phyloP scores from a whole-genome alignment of 495 filamentous ascomycete species.

The Podospora pseudoanserina region DNA sequence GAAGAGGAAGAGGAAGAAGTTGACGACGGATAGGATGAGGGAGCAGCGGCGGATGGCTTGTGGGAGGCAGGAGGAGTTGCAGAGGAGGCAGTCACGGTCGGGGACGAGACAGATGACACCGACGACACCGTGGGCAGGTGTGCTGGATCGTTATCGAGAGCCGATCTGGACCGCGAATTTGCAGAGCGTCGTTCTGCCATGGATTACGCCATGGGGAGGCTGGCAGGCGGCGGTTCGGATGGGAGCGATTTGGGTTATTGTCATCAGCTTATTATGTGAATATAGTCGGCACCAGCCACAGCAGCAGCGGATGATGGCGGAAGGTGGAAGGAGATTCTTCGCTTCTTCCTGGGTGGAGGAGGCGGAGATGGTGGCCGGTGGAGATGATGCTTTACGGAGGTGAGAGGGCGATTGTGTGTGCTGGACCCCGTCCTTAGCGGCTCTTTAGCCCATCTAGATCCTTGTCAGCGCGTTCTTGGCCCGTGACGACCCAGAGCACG shows the following conservation, averaged over 20 bases:
- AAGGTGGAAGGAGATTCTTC: background rate
- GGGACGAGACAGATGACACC: slow-evolving; percentile 24
- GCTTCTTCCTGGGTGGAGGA: background rate
- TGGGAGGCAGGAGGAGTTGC: slow-evolving; percentile 18
- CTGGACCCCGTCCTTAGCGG: background rate
- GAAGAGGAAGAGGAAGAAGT: slow-evolving; percentile 17
- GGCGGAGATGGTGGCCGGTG: slow-evolving; percentile 1
- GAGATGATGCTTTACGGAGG: slow-evolving; percentile 5
- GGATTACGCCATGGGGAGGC: slow-evolving; percentile 50
- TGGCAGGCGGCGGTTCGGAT: slow-evolving; percentile 4
- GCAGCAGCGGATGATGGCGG: background rate
- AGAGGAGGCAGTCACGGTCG: slow-evolving; percentile 23
- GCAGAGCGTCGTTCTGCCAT: slow-evolving; percentile 56
- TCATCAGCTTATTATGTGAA: background rate
- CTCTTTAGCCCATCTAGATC: slow-evolving; percentile 3
- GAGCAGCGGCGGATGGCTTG: slow-evolving; percentile 9
- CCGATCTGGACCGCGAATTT: slow-evolving; percentile 52
- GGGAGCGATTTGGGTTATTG: background rate
- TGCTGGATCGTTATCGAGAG: slow-evolving; percentile 47
- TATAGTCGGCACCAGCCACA: background rate
- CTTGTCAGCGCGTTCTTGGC: background rate
- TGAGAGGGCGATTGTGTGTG: slow-evolving; percentile 4
- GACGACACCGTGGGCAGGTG: slow-evolving; percentile 36
- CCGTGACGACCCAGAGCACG: background rate
- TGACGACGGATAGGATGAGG: slow-evolving; percentile 13